Base-by-base conservation (phyloP, 805 yeast genomes). In the Deakozyma indianensis region DNA sequence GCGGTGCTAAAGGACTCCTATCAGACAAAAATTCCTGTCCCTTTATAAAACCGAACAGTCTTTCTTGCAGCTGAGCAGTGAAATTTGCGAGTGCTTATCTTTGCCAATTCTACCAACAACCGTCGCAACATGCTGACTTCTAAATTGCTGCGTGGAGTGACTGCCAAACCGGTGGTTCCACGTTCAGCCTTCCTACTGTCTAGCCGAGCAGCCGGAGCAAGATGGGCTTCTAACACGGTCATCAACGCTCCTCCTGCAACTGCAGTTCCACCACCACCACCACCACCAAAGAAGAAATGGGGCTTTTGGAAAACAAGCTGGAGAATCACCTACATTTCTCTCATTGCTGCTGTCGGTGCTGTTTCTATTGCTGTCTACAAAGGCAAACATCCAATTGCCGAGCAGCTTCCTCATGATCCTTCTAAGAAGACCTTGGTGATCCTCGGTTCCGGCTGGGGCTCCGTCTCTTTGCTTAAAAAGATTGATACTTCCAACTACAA, bases 361-460 rank as follows among this genome's bases (percentile, higher is more conserved):
- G 59, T 74, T 44, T 77, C 80, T 11, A 83, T 75, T 61, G 69
- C 75, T 21, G 56, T 63, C 52, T 62, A 62, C 53, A 52, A 50
- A 15, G 56, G 54, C 14, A 52, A 64, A 28, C 61, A 62, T 47
- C 67, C 67, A 18, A 49, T 45, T 18, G 57, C 50, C 23, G 59
- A 56, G 41, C 68, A 67, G 49, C 56, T 59, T 45, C 62, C 64
- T 20, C 62, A 64, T 16, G 85, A 83, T 47, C 74, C 75, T 47
- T 65, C 70, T 58, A 79, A 77, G 70, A 80, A 80, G 64, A 77
- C 82, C n/a, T 66, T 80, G 56, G 92, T 90, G 45, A 79, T 67
- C 25, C 62, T 67, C 74, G 64, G 75, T 76, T 59, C 95, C 21
- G 97, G 96, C 45, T 88, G 97, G 97, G 96, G 95, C 49, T 76